phyloP scores from a whole-genome alignment of 805 yeast species.

The Nakazawaea ishiwadae region DNA sequence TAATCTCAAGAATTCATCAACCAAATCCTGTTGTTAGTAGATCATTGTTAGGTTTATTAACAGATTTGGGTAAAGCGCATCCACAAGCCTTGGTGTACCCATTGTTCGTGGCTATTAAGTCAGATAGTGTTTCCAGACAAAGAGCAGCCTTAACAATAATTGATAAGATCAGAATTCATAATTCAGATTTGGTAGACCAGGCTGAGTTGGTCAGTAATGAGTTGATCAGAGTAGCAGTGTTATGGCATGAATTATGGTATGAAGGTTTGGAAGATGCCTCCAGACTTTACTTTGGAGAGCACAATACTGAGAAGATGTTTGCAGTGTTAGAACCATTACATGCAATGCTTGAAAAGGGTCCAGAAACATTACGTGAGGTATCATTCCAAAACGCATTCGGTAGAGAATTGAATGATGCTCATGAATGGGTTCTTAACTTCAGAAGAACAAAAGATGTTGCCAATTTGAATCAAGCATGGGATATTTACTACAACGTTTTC shows the following conservation, averaged over 20 bases:
- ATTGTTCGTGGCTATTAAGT: conserved; percentile 89
- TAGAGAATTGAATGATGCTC: conserved; percentile 85
- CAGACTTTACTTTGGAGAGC: conserved; percentile 87
- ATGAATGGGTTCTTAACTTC: conserved; percentile 87
- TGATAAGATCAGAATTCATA: conserved; percentile 87
- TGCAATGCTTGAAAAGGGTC: conserved; percentile 76
- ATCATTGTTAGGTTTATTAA: conserved; percentile 70
- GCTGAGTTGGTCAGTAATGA: conserved; percentile 94
- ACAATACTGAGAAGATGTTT: conserved; percentile 92
- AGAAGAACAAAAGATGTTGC: conserved; percentile 81
- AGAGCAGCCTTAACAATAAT: conserved; percentile 88
- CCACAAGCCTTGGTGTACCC: conserved; percentile 98
- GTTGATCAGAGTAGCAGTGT: conserved; percentile 86
- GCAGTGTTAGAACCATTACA: conserved; percentile 87
- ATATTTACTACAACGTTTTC: conserved; percentile 89
- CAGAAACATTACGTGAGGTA: conserved; percentile 88
- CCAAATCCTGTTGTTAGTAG: conserved; percentile 82
- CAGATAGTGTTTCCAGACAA: conserved; percentile 86
- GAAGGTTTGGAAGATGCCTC: conserved; percentile 98
- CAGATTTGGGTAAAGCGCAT: conserved; percentile 90
- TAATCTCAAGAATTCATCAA: conserved; percentile 94
- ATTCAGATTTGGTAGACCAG: conserved; percentile 80
- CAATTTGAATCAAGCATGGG: conserved; percentile 96
- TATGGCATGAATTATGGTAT: conserved; percentile 98
- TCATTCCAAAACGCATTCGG: conserved; percentile 94